phyloP scores from a whole-genome alignment of 2,329 filamentous ascomycete genomes.

The Diplodia seriata region DNA sequence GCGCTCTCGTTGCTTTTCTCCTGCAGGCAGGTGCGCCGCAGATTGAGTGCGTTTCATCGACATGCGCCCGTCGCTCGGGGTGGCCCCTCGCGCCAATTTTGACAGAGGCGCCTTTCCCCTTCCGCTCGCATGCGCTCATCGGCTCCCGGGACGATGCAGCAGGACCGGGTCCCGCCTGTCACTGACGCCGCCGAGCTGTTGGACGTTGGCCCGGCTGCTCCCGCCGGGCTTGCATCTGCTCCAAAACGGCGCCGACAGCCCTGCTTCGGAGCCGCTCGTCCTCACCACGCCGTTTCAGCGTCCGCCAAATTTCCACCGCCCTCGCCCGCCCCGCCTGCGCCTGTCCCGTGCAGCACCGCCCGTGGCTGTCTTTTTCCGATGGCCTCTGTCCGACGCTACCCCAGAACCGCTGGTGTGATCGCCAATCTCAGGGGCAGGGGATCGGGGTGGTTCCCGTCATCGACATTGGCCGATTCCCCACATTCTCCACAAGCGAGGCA shows the following conservation, averaged over 20 bases:
- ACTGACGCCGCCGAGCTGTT: constrained; percentile 20
- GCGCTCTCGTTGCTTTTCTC: constrained; percentile 23
- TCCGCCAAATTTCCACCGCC: constrained; percentile 8
- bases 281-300: constrained; percentile 12
- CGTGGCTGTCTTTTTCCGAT: neutral
- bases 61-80: neutral
- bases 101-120: constrained; percentile 1
- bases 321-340: neutral
- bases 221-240: constrained; percentile 29
- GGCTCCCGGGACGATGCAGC: constrained; percentile 29
- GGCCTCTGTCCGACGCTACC: neutral
- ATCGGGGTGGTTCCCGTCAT: constrained; percentile 23
- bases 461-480: constrained; percentile 16
- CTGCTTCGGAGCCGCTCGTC: constrained; percentile 2
- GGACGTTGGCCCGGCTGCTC: constrained; percentile 31
- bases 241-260: constrained; percentile 12
- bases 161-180: constrained; percentile 23
- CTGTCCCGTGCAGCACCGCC: neutral
- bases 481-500: constrained; percentile 21
- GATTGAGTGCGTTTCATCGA: constrained; percentile 29
- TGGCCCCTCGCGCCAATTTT: constrained; percentile 17
- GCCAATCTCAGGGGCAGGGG: constrained; percentile 31
- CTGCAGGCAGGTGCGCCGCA: constrained; percentile 9
- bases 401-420: constrained; percentile 24
- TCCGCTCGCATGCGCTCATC: constrained; percentile 19